Base-by-base conservation (phyloP, 495 filamentous ascomycete genomes). In the Aspergillus biplanus region DNA sequence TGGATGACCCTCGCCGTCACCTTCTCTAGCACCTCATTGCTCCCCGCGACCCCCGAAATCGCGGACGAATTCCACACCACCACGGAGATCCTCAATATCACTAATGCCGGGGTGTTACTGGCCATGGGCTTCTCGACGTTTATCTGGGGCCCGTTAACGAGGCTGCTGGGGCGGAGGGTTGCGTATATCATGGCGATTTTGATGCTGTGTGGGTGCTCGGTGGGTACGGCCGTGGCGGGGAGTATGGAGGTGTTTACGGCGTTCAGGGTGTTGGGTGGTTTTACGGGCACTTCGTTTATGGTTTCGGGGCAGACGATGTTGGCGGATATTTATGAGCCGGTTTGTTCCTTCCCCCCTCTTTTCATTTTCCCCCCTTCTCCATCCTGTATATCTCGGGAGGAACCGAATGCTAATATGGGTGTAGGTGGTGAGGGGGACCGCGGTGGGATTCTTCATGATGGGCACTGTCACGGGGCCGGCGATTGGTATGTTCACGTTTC, bases 111-210 rank as follows among this genome's bases (percentile, higher is more conserved):
- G 37, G 83, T 85, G 47, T 63, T 86, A 49, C 63, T 86, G 58
- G 83, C 83, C 16, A 86, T 86, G 85, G 84, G 83, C 0, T 69
- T 84, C n/a, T 80, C 81, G 31, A 77, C 81, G 5, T 70, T 82
- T 7, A 77, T 87, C 27, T 87, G 82, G 78, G 80, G 80, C 0
- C 85, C 85, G 0, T 50, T 87, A 12, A 71, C 63, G 1, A 63
- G 71, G n/a, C 15, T 81, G 1, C 63, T 80, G 16, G 78, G 80
- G 0, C 69, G 78, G 12, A 48, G 68, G 16, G 63, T 53, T 34
- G 70, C 75, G 6, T 82, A 78, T 61, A 77, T 74, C 62, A 61
- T 67, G 1, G 78, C 80, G 2, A 78, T 80, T 8, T 42, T 75
- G 37, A 58, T 82, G 7, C 71, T 81, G 13, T 73, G 69, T 50